Base-by-base conservation (phyloP, 2,329 filamentous ascomycete species). In the Penicillium sp. region DNA sequence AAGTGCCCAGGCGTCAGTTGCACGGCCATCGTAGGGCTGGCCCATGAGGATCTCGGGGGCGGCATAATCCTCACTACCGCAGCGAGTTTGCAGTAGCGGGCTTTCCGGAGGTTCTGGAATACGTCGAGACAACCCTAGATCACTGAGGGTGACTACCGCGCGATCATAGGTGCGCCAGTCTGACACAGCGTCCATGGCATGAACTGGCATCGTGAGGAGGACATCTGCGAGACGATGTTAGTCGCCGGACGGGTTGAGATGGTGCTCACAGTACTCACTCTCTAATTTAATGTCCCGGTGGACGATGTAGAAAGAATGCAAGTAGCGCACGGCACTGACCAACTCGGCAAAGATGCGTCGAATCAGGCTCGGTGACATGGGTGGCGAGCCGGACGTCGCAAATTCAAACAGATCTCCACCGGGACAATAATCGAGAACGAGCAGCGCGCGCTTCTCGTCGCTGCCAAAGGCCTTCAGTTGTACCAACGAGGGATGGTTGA, bases 221-320 rank as follows among this genome's bases (percentile, higher is more conserved):
- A 96, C 87, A 64, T 97, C 88, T 94, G 59, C 9, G 4, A 15
- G 17, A 26, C 39, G 30, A 19, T 17, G 32, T 47, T 37, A 54
- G 62, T 21, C 11, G 27, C 11, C 9, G 19, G 18, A 13, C 3
- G n/a, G 18, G 8, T 6, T 6, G n/a, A 7, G 3, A 17, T 32
- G 29, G 15, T 15, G 27, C n/a, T n/a, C n/a, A n/a, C n/a, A 31
- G 23, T 26, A 30, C 20, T 69, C 77, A 93, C 87, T 98, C 74
- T 98, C 93, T 43, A 98, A 82, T 70, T 98, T 98, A 67, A 98
- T 94, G 65, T 98, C 93, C 45, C 93, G 82, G 63, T 98, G 93
- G 38, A 97, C 91, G 60, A 98, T 95, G 53, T 80, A 83, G 56
- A 86, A 75, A 38, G 80, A 74, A 65, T 98, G 93, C 33, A 98